These are phyloP conservation scores for Cadophora luteo-olivacea DNA, from an alignment of 2,329 filamentous ascomycete genomes.

Conservation along the genomic window DNA sequence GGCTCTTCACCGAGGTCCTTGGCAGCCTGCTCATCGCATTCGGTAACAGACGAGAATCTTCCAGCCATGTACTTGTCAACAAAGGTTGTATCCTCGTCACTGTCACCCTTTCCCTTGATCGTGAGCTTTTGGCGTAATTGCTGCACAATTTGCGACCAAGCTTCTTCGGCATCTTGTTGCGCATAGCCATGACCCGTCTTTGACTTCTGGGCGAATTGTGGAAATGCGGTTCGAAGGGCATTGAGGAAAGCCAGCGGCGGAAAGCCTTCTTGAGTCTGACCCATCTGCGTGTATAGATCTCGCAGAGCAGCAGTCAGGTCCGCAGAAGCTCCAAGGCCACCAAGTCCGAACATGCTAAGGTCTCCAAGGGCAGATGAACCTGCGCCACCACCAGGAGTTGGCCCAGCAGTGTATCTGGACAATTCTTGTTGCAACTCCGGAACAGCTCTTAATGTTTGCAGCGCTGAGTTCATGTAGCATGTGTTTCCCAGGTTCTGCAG, in stretches of 20 bases:
- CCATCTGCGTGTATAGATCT: slow-evolving; percentile 88
- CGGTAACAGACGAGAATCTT: slow-evolving; percentile 76
- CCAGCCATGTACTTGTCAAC: slow-evolving; percentile 92
- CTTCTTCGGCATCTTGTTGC: slow-evolving; percentile 99
- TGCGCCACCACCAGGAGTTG: slow-evolving; percentile 31
- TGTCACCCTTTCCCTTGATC: slow-evolving; percentile 61
- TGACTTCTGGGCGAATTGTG: slow-evolving; percentile 90
- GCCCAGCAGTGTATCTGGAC: slow-evolving; percentile 60
- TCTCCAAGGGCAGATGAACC: slow-evolving; percentile 47
- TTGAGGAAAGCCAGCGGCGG: slow-evolving; percentile 83
- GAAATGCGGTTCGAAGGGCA: slow-evolving; percentile 78
- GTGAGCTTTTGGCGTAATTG: slow-evolving; percentile 82
- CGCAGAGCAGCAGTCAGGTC: slow-evolving; percentile 81
- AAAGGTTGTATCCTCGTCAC: slow-evolving; percentile 70
- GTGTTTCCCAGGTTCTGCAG: slow-evolving; percentile 95
- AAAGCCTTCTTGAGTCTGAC: slow-evolving; percentile 85
- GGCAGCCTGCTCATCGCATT: slow-evolving; percentile 83
- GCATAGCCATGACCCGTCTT: slow-evolving; percentile 85
- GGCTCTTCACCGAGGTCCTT: slow-evolving; percentile 76
- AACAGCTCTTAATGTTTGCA: slow-evolving; percentile 88
- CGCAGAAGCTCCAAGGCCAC: slow-evolving; percentile 52
- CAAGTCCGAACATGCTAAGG: slow-evolving; percentile 56
- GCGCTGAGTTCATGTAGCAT: slow-evolving; percentile 96
- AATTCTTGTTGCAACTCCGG: slow-evolving; percentile 89
- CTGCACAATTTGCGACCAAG: slow-evolving; percentile 93